A percentile compares a stretch with the other conserved stretches of the same genome.
Evolutionary conservation across 768 basidiomycete species (phyloP).

Genomic region (Pisolithus marmoratus): DNA sequence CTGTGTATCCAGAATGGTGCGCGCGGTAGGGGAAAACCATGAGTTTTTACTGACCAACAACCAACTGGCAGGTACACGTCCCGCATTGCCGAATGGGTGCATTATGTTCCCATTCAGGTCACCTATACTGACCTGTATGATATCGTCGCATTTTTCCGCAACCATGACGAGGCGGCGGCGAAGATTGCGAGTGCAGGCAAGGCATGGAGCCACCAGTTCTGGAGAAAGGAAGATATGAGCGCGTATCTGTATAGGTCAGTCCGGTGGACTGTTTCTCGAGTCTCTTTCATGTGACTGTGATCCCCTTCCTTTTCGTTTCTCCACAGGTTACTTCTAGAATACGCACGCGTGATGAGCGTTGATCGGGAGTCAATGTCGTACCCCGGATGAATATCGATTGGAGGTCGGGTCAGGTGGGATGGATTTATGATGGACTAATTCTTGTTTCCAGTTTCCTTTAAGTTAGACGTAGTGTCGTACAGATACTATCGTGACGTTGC

Average conservation of each 20-base stretch:
- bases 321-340: slow-evolving; percentile 43
- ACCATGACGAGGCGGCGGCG: slow-evolving; percentile 51
- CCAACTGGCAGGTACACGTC: slow-evolving; percentile 40
- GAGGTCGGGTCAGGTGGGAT: not conserved
- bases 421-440: not conserved
- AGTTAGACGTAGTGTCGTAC: not conserved
- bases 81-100: slow-evolving; percentile 55
- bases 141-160: slow-evolving; percentile 60
- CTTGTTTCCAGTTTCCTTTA: not conserved
- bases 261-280: not conserved
- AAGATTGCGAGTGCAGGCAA: slow-evolving; percentile 48
- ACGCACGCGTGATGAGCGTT: slow-evolving; percentile 41
- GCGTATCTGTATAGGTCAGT: slow-evolving; percentile 49
- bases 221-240: slow-evolving; percentile 51
- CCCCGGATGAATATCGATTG: not conserved
- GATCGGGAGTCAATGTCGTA: slow-evolving; percentile 38
- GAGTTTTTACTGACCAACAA: not conserved
- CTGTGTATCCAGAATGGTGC: no score
- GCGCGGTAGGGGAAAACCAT: slow-evolving; percentile 49
- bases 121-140: slow-evolving; percentile 65
- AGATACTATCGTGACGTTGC: no score
- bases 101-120: slow-evolving; percentile 59
- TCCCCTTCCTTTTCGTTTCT: not conserved
- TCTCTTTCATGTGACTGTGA: no score
- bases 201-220: slow-evolving; percentile 46